Evolutionary conservation across 2,329 filamentous ascomycete genomes (phyloP).

Genomic region (Diaporthe velutina): DNA sequence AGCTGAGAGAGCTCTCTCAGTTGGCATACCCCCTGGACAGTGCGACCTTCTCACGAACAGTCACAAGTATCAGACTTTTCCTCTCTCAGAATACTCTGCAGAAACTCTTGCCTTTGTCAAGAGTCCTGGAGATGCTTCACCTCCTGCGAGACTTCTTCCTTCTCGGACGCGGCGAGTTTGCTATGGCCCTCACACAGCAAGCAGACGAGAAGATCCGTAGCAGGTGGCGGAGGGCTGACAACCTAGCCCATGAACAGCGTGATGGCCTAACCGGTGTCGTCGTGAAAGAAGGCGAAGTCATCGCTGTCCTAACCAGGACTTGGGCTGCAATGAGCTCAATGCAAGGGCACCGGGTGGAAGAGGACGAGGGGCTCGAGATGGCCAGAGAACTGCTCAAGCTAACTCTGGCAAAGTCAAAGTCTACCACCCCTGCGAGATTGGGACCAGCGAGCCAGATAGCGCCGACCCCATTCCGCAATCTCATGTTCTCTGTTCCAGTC

Average conservation of each 20-base stretch:
- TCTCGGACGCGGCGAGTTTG: conserved; percentile 90
- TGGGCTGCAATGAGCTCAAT: conserved; percentile 85
- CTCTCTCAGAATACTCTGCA: conserved; percentile 88
- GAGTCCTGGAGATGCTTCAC: conserved; percentile 81
- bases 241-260: conserved; percentile 68
- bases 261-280: conserved; percentile 73
- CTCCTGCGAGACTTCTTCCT: conserved; percentile 90
- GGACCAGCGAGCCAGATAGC: conserved; percentile 55
- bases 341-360: conserved; percentile 77
- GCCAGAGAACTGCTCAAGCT: conserved; percentile 83
- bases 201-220: conserved; percentile 84
- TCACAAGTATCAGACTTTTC: conserved; percentile 82
- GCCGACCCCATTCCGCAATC: conserved; percentile 77
- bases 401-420: conserved; percentile 66
- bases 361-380: conserved; percentile 86
- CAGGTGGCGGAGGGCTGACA: conserved; percentile 76
- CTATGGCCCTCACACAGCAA: conserved; percentile 85
- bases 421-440: conserved; percentile 53
- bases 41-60: conserved; percentile 76
- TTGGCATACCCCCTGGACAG: conserved; percentile 81
- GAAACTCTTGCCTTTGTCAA: conserved; percentile 81
- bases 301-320: conserved; percentile 79
- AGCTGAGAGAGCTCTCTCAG: conserved; percentile 76
- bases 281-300: conserved; percentile 89
- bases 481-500: conserved; percentile 84